Evolutionary conservation across 371 early-diverging fungal species (phyloP).

Genomic region (Circinella minor): DNA sequence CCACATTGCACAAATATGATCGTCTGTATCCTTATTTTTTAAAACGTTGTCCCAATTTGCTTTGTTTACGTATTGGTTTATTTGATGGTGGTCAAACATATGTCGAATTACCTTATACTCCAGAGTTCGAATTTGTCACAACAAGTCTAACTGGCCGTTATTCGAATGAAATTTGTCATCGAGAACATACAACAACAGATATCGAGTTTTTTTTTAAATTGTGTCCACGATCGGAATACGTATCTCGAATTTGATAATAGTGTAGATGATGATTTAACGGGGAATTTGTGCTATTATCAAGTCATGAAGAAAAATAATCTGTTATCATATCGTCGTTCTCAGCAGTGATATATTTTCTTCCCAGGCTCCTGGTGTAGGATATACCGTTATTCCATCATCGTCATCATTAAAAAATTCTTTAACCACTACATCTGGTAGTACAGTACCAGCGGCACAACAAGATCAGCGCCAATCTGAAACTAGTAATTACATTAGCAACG

Average conservation of each 20-base stretch:
- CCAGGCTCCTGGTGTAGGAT: too few relatives aligned
- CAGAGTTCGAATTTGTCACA: background rate
- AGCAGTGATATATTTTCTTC: too few relatives aligned
- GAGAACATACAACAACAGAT: background rate
- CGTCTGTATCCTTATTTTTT: background rate
- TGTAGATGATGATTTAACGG: background rate
- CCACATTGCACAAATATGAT: background rate
- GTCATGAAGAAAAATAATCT: too few relatives aligned
- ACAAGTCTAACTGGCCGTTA: background rate
- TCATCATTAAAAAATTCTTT: too few relatives aligned
- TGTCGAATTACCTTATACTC: too few relatives aligned
- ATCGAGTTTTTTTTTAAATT: background rate
- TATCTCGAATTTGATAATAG: background rate
- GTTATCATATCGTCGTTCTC: too few relatives aligned
- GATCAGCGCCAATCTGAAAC: too few relatives aligned
- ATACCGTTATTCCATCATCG: too few relatives aligned
- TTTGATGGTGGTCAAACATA: background rate
- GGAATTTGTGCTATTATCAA: background rate
- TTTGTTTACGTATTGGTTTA: background rate
- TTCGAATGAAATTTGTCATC: background rate
- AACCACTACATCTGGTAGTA: background rate
- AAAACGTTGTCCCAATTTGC: background rate
- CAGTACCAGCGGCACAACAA: background rate
- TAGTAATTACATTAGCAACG: too few relatives aligned
- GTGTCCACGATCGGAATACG: background rate